phyloP scores from a whole-genome alignment of 768 basidiomycete species.

The Naganishia randhawae region DNA sequence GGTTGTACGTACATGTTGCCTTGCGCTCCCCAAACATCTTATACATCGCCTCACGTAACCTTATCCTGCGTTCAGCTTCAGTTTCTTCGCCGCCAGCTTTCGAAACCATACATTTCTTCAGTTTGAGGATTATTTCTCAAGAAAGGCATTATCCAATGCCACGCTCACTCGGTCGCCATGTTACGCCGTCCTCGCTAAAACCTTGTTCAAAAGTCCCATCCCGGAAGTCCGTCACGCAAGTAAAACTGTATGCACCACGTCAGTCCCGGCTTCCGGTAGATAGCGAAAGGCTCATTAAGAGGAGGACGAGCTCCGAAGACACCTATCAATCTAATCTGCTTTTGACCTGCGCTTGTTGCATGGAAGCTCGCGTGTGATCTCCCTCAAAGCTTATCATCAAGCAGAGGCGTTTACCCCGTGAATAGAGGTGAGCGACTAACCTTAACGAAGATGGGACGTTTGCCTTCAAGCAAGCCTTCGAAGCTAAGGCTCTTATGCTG shows the following conservation, averaged over 20 bases:
- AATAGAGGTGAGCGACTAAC: neutral
- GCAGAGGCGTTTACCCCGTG: neutral
- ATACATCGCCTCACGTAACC: conserved; percentile 34
- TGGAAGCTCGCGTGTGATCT: neutral
- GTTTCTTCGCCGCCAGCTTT: neutral
- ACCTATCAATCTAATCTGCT: neutral
- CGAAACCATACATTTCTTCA: neutral
- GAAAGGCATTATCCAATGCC: neutral
- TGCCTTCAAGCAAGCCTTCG: conserved; percentile 30
- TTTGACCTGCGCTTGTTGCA: neutral
- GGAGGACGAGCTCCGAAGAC: too few species aligned
- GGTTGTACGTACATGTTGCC: conserved; percentile 38
- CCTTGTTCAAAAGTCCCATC: conserved; percentile 39
- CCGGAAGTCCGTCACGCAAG: conserved; percentile 39
- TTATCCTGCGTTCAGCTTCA: conserved; percentile 32
- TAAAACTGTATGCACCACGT: too few species aligned
- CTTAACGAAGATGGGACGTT: conserved; percentile 4
- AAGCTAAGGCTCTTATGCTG: conserved; percentile 43
- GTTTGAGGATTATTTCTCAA: neutral
- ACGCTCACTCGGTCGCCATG: conserved; percentile 36
- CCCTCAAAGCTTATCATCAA: neutral
- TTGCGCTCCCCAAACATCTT: conserved; percentile 38
- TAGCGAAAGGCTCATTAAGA: too few species aligned
- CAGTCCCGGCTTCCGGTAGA: too few species aligned
- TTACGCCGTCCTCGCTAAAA: conserved; percentile 43